phyloP scores from a whole-genome alignment of 805 yeast genomes.

The Nakazawaea pomicola region DNA sequence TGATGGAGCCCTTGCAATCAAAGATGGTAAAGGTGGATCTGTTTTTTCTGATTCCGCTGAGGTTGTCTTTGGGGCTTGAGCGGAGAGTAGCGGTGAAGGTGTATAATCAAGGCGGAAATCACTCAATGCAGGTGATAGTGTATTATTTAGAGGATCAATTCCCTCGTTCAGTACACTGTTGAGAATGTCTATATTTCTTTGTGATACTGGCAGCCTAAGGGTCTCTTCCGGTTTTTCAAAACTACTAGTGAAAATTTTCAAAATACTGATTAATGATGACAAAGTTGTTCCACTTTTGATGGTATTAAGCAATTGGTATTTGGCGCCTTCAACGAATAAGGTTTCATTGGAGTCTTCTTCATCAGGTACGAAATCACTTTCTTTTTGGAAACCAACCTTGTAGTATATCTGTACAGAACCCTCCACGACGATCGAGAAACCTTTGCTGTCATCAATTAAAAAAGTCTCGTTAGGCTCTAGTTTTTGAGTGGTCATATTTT shows the following conservation, averaged over 20 bases:
- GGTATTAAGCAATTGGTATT: slow-evolving; percentile 72
- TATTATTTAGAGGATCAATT: not conserved
- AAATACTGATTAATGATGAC: slow-evolving; percentile 74
- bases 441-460: slow-evolving; percentile 62
- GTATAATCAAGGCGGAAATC: slow-evolving; percentile 16
- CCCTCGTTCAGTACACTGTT: not conserved
- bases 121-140: slow-evolving; percentile 9
- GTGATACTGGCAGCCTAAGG: slow-evolving; percentile 2
- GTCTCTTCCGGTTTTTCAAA: slow-evolving; percentile 14
- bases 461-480: slow-evolving; percentile 71
- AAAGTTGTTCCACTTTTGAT: slow-evolving; percentile 82
- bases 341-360: slow-evolving; percentile 33
- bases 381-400: slow-evolving; percentile 34
- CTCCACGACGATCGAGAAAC: slow-evolving; percentile 90
- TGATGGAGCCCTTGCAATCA: slow-evolving; percentile 70
- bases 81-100: not conserved
- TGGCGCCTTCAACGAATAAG: slow-evolving; percentile 47
- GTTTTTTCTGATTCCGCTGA: not conserved
- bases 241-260: slow-evolving; percentile 63
- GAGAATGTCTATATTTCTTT: slow-evolving; percentile 11
- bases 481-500: slow-evolving; percentile 85
- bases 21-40: slow-evolving; percentile 15
- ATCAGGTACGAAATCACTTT: slow-evolving; percentile 19
- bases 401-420: slow-evolving; percentile 81
- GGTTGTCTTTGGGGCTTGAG: not conserved